Evolutionary conservation across 2,329 filamentous ascomycete genomes (phyloP), one percentile per base, ranked within the genome.

Genomic region (Chrysoporthe austroafricana): DNA sequence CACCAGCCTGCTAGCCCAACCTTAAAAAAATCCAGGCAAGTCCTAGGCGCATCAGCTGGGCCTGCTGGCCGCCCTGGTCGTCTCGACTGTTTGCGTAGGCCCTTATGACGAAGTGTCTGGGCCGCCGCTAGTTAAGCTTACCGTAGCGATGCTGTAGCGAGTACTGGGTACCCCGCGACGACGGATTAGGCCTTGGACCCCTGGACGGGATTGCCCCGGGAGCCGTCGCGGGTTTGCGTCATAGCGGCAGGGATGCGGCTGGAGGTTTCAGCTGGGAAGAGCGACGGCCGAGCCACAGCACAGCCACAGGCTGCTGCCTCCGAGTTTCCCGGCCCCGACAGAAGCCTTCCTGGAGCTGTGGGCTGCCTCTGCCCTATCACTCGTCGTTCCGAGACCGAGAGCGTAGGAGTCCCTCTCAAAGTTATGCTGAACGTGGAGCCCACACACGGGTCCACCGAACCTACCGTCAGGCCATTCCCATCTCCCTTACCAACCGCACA

Each of bases 21-120:
- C 11, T 13, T 34, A 54, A 26, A 26, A 26, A 26, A 26, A 2
- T 26, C 26, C 26, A 26, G 26, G 26, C 26, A 26, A 26, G 26
- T 26, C 26, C 26, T 0, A 26, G 26, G 26, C 26, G 26, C 26
- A 26, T 26, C 26, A 21, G 21, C n/a, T 4, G 6, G 50, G 4
- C 9, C 21, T 54, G 50, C 50, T 5, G 36, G 36, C 36, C 36
- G 36, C 36, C 50, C 11, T 34, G 4, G 50, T n/a, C 32, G 52
- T 57, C 32, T 36, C 52, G 32, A n/a, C 54, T 57, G 50, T 54
- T 54, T 54, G 50, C 50, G 50, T 54, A 32, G 50, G 50, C 50
- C n/a, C 18, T n/a, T 34, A 57, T 57, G 54, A 57, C 54, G 54
- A 57, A 26, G 26, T 39, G 54, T 34, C 39, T 14, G 34, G 32